These are phyloP conservation scores for Cyclotella distinguenda DNA, from an alignment of 108 stramenopile genomes.

Conservation along the genomic window DNA sequence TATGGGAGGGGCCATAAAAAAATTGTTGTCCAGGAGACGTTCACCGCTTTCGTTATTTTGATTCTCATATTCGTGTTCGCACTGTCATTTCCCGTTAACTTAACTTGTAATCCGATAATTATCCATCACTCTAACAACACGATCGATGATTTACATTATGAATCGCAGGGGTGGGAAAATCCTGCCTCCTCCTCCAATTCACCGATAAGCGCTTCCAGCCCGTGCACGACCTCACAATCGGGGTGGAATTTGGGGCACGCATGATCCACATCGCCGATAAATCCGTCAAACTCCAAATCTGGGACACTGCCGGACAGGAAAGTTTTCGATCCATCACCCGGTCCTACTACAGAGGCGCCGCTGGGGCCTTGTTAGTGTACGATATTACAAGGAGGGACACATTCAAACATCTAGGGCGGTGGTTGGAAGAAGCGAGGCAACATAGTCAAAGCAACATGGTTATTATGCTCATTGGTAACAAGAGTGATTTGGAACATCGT, in stretches of 20 bases:
- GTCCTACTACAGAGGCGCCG: conserved; percentile 98
- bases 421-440: conserved; percentile 99
- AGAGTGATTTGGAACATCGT: conserved; percentile 93
- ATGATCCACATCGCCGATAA: conserved; percentile 93
- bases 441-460: conserved; percentile 98
- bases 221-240: conserved; percentile 98
- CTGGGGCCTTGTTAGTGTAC: conserved; percentile 98
- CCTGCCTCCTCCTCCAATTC: conserved; percentile 99
- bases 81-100: too few relatives aligned
- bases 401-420: conserved; percentile 95
- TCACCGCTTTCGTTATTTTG: too few relatives aligned
- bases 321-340: conserved; percentile 99
- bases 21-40: too few relatives aligned
- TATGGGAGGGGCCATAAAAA: too few relatives aligned
- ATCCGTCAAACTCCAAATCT: conserved; percentile 89
- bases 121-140: too few relatives aligned
- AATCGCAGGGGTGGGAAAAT: conserved; percentile 95
- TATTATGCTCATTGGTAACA: conserved; percentile 98
- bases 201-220: conserved; percentile 99
- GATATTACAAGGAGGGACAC: conserved; percentile 99
- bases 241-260: conserved; percentile 99
- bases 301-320: conserved; percentile 94
- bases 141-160: too few relatives aligned
- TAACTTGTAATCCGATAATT: too few relatives aligned
- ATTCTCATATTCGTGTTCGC: too few relatives aligned